A percentile compares a stretch with the other conserved stretches of the same genome.
These are phyloP conservation scores for Podila epicladia DNA, from an alignment of 192 early-diverging fungal genomes.

Conservation along the genomic window DNA sequence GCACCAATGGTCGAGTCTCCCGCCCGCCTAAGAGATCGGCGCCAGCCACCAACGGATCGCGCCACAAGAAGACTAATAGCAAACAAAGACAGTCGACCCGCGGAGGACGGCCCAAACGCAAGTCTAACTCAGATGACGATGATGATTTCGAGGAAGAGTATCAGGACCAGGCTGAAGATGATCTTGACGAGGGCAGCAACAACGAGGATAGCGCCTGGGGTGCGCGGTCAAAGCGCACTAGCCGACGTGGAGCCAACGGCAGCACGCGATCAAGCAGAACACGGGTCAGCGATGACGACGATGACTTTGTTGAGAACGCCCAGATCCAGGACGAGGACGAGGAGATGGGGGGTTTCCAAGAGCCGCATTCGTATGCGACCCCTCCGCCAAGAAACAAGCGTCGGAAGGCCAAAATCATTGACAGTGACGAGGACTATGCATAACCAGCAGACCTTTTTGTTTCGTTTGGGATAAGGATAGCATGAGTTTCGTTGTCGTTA, in stretches of 20 bases:
- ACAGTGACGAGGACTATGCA: slow-evolving; percentile 43
- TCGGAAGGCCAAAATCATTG: slow-evolving; percentile 32
- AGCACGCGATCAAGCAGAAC: neutral
- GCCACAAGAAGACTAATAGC: neutral
- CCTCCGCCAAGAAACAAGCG: slow-evolving; percentile 26
- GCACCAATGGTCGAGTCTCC: neutral
- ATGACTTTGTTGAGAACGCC: slow-evolving; percentile 8
- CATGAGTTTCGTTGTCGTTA: too few species aligned
- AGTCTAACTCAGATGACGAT: neutral
- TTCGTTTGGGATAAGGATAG: too few species aligned
- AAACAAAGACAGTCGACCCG: neutral
- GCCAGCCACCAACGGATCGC: neutral
- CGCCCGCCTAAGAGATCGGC: slow-evolving; percentile 7
- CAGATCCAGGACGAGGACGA: neutral
- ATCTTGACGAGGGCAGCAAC: slow-evolving; percentile 7
- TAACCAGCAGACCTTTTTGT: neutral
- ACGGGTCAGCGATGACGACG: neutral
- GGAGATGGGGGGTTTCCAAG: slow-evolving; percentile 1
- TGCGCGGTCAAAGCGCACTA: neutral
- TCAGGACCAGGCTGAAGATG: slow-evolving; percentile 1
- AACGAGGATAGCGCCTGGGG: slow-evolving; percentile 5
- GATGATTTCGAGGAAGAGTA: neutral
- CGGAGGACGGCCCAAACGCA: neutral
- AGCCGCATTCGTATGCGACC: neutral
- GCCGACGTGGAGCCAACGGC: slow-evolving; percentile 9